Percentiles rank a stretch among this genome's conserved stretches.
Conservation (phyloP, 2,329 filamentous ascomycete genomes). For the Aspergillus tamarii region DNA sequence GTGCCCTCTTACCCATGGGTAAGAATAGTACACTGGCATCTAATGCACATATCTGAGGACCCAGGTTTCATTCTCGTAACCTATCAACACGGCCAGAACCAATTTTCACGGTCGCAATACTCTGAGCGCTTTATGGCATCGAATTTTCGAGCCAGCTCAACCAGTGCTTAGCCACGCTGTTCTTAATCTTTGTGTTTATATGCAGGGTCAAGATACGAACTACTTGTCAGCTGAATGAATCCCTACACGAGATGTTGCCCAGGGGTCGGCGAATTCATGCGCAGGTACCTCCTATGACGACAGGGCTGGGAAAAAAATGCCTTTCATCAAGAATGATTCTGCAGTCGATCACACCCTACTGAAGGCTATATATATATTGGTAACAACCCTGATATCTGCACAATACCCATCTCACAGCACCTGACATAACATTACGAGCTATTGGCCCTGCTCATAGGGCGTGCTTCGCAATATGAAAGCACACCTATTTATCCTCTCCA, state of each 20-base stretch:
- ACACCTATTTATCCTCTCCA: neutral
- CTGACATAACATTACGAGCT: neutral
- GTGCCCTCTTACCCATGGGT: neutral
- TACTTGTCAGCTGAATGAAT: neutral
- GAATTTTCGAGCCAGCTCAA: neutral
- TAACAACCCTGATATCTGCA: neutral
- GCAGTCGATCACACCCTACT: neutral
- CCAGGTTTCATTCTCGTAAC: neutral
- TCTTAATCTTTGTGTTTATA: neutral
- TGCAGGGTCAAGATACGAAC: neutral
- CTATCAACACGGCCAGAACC: neutral
- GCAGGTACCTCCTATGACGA: neutral
- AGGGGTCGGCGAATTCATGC: neutral
- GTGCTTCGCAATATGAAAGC: neutral
- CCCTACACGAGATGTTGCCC: neutral
- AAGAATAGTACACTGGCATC: neutral
- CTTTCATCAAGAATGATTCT: too few relatives aligned
- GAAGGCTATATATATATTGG: neutral
- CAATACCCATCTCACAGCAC: neutral
- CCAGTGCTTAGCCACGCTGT: neutral
- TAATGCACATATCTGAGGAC: neutral
- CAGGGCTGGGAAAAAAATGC: neutral
- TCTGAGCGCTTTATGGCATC: neutral
- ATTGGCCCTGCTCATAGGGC: neutral
- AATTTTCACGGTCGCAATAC: neutral